Base-by-base conservation (phyloP, 805 yeast genomes). In the Lipomyces mesembrius region DNA sequence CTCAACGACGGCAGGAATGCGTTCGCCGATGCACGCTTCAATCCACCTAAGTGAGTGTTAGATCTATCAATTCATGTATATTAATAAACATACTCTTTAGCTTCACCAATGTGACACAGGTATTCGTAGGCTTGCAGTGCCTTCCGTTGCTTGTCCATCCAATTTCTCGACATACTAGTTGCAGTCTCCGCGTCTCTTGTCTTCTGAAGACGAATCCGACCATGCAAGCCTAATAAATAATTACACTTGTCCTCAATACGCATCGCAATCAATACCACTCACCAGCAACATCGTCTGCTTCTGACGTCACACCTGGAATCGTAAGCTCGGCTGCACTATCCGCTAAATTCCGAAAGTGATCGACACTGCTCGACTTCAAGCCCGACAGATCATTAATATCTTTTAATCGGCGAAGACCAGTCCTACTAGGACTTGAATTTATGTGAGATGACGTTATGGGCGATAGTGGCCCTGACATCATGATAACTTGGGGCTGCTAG, bases 31-130 rank as follows among this genome's bases (percentile, higher is more conserved):
- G 14, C 90, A 83, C 12, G 78, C 76, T 77, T 89, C 91, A 51
- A 91, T 83, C 97, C 97, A 91, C 65, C 77, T 75, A 39, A 14
- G 20, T 49, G 22, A n/a, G 17, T 7, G 60, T 64, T 53, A 63
- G 59, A 43, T 27, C 55, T 3, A 9, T 29, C 55, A 1, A 22
- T 22, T 29, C 7, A 22, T n/a, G 8, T 52, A 11, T n/a, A 5
- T 8, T 43, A 17, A 6, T 14, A 20, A 17, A 72, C 74, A 56
- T 66, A 75, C 74, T 82, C 82, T 74, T 88, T 90, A n/a, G 92
- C 91, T 74, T 91, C 95, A 49, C 84, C 86, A 11, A 91, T 87
- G 67, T 94, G 85, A 76, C 96, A 91, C 56, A 91, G 80, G 73
- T 91, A 91, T 75, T 90, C 95, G 75, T 91, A 90, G 5, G 88